phyloP scores from a whole-genome alignment of 176 grass and related monocot genomes.

The Chloris gayana region DNA sequence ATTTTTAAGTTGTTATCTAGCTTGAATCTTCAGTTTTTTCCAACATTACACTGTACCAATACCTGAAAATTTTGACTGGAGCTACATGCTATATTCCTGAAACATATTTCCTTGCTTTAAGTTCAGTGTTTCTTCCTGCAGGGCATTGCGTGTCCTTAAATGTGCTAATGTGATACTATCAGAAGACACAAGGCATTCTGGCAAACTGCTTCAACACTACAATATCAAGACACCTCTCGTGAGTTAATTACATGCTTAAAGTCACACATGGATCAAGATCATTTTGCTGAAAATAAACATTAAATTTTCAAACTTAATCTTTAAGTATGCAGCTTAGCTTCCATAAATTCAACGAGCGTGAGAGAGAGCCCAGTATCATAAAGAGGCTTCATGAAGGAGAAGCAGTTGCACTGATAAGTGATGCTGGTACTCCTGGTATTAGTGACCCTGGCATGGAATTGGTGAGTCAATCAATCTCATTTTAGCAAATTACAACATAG shows the following conservation, averaged over 20 bases:
- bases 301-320: conserved; percentile 29
- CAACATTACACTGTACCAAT: neutral
- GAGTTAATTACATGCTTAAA: conserved; percentile 40
- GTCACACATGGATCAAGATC: conserved; percentile 8
- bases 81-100: conserved; percentile 21
- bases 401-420: conserved; percentile 92
- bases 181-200: conserved; percentile 97
- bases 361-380: conserved; percentile 80
- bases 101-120: conserved; percentile 29
- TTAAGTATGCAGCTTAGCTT: conserved; percentile 73
- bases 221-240: conserved; percentile 94
- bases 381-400: conserved; percentile 86
- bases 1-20: neutral
- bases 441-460: conserved; percentile 91
- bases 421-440: conserved; percentile 90
- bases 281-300: neutral
- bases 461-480: conserved; percentile 45
- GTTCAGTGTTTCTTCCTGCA: conserved; percentile 35
- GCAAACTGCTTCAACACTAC: conserved; percentile 92
- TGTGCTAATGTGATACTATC: conserved; percentile 84
- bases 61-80: neutral
- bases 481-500: neutral
- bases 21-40: neutral
- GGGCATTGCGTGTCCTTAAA: conserved; percentile 90
- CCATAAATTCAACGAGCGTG: conserved; percentile 94